These are phyloP conservation scores for Xylaria acuta DNA, from an alignment of 495 filamentous ascomycete species.

Conservation along the genomic window DNA sequence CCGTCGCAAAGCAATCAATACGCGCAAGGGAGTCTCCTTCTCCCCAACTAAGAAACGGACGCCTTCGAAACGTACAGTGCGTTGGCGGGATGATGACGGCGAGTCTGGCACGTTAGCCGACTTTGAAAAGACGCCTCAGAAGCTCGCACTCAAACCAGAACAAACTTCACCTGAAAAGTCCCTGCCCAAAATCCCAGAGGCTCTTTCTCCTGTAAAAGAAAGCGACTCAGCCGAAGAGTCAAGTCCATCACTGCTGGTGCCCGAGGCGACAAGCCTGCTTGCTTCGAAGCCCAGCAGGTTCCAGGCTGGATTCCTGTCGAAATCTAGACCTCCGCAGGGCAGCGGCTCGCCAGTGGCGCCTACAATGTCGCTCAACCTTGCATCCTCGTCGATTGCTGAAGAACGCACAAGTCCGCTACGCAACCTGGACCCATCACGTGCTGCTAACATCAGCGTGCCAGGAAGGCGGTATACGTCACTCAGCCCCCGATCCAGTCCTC, in stretches of 20 bases:
- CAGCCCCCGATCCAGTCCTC: conserved; percentile 34
- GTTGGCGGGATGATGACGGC: conserved; percentile 91
- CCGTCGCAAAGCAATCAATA: conserved; percentile 67
- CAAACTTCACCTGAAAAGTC: conserved; percentile 46
- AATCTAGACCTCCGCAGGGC: conserved; percentile 50
- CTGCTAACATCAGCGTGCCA: conserved; percentile 50
- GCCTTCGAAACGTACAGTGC: conserved; percentile 76
- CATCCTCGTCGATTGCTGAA: conserved; percentile 65
- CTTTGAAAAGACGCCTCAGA: conserved; percentile 85
- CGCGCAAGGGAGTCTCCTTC: conserved; percentile 81
- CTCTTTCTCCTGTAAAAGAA: conserved; percentile 51
- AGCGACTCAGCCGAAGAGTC: conserved; percentile 57
- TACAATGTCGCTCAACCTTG: conserved; percentile 66
- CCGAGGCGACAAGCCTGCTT: conserved; percentile 47
- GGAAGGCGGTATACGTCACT: conserved; percentile 35
- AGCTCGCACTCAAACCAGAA: conserved; percentile 60
- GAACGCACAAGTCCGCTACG: conserved; percentile 64
- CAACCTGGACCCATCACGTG: conserved; percentile 47
- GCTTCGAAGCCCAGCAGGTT: conserved; percentile 77
- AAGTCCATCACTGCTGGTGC: conserved; percentile 62
- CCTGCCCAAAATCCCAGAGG: conserved; percentile 37
- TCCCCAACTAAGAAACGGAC: conserved; percentile 78
- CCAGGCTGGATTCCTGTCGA: conserved; percentile 88
- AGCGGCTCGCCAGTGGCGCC: conserved; percentile 71
- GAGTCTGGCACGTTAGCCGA: conserved; percentile 82